phyloP scores from a whole-genome alignment of 2,329 filamentous ascomycete species.

The Fusarium longipes region DNA sequence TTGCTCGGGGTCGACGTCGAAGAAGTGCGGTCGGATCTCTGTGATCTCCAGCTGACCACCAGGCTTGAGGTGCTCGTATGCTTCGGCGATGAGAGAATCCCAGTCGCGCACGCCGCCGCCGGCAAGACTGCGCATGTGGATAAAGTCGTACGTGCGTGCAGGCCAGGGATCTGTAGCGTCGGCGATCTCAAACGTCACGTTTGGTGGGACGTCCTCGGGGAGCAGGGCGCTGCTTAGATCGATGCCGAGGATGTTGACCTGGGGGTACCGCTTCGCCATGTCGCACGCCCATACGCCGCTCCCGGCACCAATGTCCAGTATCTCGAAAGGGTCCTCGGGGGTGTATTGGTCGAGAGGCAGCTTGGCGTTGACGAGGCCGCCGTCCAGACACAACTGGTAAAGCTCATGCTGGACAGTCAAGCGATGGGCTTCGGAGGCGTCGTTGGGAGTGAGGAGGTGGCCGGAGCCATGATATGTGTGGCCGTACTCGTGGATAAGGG shows the following conservation, averaged over 20 bases:
- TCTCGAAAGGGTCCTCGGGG: constrained; percentile 40
- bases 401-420: constrained; percentile 51
- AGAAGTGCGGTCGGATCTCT: constrained; percentile 55
- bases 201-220: constrained; percentile 63
- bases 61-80: constrained; percentile 55
- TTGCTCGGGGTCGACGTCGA: constrained; percentile 51
- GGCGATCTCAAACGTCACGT: constrained; percentile 68
- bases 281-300: constrained; percentile 58
- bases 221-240: constrained; percentile 57
- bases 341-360: constrained; percentile 46
- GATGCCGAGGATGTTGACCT: constrained; percentile 54
- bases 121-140: constrained; percentile 57
- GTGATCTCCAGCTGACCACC: constrained; percentile 60
- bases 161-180: constrained; percentile 64
- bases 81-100: constrained; percentile 51
- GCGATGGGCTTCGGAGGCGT: constrained; percentile 49
- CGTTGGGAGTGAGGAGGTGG: constrained; percentile 50
- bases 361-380: constrained; percentile 47
- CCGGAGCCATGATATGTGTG: constrained; percentile 54
- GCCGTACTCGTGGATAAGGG: constrained; percentile 50
- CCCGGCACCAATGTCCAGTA: constrained; percentile 58
- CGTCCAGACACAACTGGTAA: constrained; percentile 51
- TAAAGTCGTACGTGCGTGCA: constrained; percentile 53
- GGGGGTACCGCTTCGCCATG: constrained; percentile 55
- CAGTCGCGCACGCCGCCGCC: constrained; percentile 59